Evolutionary conservation across 2,329 filamentous ascomycete species (phyloP), one percentile per base, ranked within the genome.

Genomic region (Trichoderma oligosporum): DNA sequence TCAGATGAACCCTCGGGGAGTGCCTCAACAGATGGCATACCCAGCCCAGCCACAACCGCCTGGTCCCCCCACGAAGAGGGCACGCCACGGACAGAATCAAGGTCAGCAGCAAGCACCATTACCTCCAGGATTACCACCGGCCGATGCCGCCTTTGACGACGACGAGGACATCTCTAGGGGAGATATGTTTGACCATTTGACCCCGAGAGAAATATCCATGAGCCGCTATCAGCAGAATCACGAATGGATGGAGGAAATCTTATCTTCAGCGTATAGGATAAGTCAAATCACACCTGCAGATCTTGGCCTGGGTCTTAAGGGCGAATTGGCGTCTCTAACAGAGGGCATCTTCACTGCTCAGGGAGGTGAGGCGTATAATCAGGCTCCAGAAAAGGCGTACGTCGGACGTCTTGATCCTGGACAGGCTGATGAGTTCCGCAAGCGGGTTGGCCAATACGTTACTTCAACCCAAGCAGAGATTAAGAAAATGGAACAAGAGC

Each of bases 161-260:
- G 91, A 96, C 49, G 92, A 97, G 70, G 93, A 97, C 67, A 88
- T 88, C 3, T 88, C 87, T 6, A 81, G 89, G 18, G 91, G 91
- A 25, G 94, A 99, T 70, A 81, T 92, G 69, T 90, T 99, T 66
- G 94, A 99, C 68, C 84, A 91, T 61, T 78, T 97, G 61, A 93
- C 91, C 0, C 92, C 92, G 3, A 83, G 92, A 41, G 94, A 99
- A 62, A 88, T 99, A 60, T 96, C 91, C 64, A 78, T 90, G 60
- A 84, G 85, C 62, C 84, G 94, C 56, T 99, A 97, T 71, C 87
- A 87, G 69, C 91, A 97, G 68, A 95, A 99, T 66, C 93, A 99
- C 67, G 91, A 96, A 71, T 97, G 93, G 94, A 96, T 99, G 90
- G 94, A 97, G 68, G 93, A 99, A 73, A 86, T 99, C 25, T 82